phyloP scores from a whole-genome alignment of 352 stramenopile genomes.

The Phytophthora fragariae region DNA sequence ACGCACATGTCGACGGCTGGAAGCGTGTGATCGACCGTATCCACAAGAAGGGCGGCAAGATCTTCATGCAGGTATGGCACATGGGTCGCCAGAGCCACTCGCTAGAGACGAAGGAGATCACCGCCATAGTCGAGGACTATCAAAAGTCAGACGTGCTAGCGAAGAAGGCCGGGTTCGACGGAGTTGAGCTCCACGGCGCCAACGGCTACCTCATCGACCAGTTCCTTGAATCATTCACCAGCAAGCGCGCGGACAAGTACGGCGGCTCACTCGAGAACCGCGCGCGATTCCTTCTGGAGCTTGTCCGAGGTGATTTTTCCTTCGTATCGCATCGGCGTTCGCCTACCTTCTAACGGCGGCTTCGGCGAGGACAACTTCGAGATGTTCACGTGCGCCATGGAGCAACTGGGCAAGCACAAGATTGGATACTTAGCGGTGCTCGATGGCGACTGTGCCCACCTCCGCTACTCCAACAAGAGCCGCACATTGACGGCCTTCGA shows the following conservation, averaged over 20 bases:
- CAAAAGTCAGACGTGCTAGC: conserved; percentile 47
- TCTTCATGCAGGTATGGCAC: conserved; percentile 90
- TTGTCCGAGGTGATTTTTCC: conserved; percentile 58
- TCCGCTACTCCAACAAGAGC: conserved; percentile 33
- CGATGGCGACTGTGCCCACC: conserved; percentile 18
- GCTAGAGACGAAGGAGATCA: conserved; percentile 77
- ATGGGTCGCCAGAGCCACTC: conserved; percentile 68
- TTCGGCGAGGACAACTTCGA: conserved; percentile 48
- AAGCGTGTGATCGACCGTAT: conserved; percentile 71
- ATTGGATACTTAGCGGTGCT: conserved; percentile 49
- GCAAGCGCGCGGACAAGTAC: conserved; percentile 79
- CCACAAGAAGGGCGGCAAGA: conserved; percentile 78
- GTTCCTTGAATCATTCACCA: conserved; percentile 76
- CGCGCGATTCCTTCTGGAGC: conserved; percentile 65
- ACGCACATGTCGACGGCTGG: conserved; percentile 56
- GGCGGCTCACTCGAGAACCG: conserved; percentile 41
- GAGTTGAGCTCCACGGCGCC: conserved; percentile 70
- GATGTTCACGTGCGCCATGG: conserved; percentile 47
- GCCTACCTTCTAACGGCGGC: conserved; percentile 33
- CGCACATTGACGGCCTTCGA: conserved; percentile 31
- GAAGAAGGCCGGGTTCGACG: conserved; percentile 73
- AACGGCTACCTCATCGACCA: conserved; percentile 94
- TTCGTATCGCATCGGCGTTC: conserved; percentile 37
- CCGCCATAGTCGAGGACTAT: conserved; percentile 67
- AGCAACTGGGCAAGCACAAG: conserved; percentile 37